phyloP scores from a whole-genome alignment of 257 asterid genomes.

The Salvia miltiorrhiza region DNA sequence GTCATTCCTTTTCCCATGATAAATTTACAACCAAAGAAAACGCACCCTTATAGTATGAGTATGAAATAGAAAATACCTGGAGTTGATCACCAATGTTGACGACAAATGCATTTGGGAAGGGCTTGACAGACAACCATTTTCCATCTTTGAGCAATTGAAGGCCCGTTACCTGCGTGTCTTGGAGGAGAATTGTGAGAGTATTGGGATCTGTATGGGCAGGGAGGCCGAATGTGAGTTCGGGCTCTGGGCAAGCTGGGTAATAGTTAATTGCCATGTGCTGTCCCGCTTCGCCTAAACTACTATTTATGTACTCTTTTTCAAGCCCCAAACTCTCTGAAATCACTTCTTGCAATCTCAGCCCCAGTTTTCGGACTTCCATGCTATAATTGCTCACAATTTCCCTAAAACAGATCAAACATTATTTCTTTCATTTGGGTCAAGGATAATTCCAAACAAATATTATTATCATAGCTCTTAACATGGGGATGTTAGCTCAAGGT shows the following conservation, averaged over 20 bases:
- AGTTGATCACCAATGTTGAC: constrained; percentile 55
- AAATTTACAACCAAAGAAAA: no score
- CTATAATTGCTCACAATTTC: constrained; percentile 60
- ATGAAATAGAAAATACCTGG: no score
- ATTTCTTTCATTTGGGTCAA: no score
- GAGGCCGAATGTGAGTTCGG: constrained; percentile 58
- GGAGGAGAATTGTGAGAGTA: constrained; percentile 57
- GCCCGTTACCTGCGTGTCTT: constrained; percentile 41
- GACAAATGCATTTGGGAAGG: constrained; percentile 48
- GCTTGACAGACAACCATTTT: constrained; percentile 46
- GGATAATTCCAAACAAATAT: no score
- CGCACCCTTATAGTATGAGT: no score
- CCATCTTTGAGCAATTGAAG: constrained; percentile 50
- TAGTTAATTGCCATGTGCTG: constrained; percentile 61
- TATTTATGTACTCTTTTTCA: constrained; percentile 46
- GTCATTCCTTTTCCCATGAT: no score
- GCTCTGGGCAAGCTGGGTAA: constrained; percentile 58
- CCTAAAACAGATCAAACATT: constrained; percentile 24
- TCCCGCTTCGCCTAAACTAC: constrained; percentile 38
- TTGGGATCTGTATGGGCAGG: constrained; percentile 62
- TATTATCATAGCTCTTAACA: no score
- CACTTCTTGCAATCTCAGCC: constrained; percentile 57
- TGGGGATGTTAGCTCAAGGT: no score
- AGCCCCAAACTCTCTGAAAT: constrained; percentile 82
- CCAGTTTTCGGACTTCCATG: constrained; percentile 53